Conservation (phyloP, 306 rosid genomes). For the Cucurbita ficifolia region DNA sequence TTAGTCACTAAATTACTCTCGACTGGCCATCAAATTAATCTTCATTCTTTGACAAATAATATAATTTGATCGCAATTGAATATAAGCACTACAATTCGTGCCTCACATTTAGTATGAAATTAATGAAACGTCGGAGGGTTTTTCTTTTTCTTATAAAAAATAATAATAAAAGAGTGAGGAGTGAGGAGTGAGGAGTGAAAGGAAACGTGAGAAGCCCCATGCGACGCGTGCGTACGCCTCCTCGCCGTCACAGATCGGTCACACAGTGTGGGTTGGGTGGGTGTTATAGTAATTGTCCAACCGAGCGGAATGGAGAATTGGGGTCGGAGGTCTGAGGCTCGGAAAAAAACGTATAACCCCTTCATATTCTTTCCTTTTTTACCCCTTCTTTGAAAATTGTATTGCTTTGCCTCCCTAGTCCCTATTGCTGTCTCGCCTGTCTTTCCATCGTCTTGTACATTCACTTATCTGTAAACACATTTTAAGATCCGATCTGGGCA, state of each 20-base stretch:
- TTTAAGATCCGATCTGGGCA: slow-evolving; percentile 11
- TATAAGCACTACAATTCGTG: no score
- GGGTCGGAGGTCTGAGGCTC: not conserved
- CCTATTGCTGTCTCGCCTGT: not conserved
- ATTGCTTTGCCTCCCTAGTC: not conserved
- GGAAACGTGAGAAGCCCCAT: not conserved
- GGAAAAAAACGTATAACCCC: not conserved
- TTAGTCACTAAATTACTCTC: no score
- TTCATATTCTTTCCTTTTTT: not conserved
- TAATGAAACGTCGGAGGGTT: no score
- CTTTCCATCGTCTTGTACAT: not conserved
- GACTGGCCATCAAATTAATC: no score
- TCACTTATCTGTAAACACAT: not conserved
- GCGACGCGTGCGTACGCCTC: not conserved
- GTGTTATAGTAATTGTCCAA: not conserved
- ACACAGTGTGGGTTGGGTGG: not conserved
- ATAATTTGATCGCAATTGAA: no score
- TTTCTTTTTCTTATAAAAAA: no score
- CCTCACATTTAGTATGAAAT: no score
- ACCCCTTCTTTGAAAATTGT: not conserved
- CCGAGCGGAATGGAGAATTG: not conserved
- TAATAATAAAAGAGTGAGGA: no score
- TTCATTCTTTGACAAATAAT: no score
- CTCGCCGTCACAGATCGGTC: not conserved
- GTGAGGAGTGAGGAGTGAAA: not conserved